phyloP scores from a whole-genome alignment of 768 basidiomycete genomes.

The Lepiota brunneoincarnata region DNA sequence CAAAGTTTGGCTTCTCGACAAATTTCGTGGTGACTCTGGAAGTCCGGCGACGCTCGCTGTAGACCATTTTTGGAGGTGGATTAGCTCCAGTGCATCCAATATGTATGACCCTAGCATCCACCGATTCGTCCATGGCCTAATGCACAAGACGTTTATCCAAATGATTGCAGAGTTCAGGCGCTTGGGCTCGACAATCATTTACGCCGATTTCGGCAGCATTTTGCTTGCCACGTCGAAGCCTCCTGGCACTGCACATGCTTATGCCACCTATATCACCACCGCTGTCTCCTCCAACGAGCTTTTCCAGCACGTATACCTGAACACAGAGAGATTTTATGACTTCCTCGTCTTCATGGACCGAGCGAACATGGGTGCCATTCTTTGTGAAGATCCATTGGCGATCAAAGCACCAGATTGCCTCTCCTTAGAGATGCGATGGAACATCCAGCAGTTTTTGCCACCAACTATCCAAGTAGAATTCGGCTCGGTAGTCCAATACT shows the following conservation, averaged over 20 bases:
- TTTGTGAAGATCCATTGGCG: slow-evolving; percentile 78
- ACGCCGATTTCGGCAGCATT: slow-evolving; percentile 90
- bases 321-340: slow-evolving; percentile 89
- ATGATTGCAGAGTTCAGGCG: slow-evolving; percentile 95
- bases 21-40: slow-evolving; percentile 64
- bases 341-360: slow-evolving; percentile 94
- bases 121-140: slow-evolving; percentile 89
- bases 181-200: slow-evolving; percentile 88
- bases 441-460: slow-evolving; percentile 87
- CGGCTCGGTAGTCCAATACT: slow-evolving; percentile 67
- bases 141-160: slow-evolving; percentile 98
- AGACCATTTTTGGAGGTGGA: slow-evolving; percentile 98
- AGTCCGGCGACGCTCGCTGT: slow-evolving; percentile 70
- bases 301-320: slow-evolving; percentile 89
- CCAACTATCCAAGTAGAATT: slow-evolving; percentile 80
- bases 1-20: slow-evolving; percentile 88
- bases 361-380: slow-evolving; percentile 86
- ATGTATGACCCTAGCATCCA: slow-evolving; percentile 94
- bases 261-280: slow-evolving; percentile 91
- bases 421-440: slow-evolving; percentile 85
- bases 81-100: slow-evolving; percentile 78
- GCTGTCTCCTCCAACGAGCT: slow-evolving; percentile 94
- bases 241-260: slow-evolving; percentile 91
- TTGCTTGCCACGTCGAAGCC: slow-evolving; percentile 94
- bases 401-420: slow-evolving; percentile 68